Conservation (phyloP, 345 rosid genomes). For the Lenwebbia sp. region DNA sequence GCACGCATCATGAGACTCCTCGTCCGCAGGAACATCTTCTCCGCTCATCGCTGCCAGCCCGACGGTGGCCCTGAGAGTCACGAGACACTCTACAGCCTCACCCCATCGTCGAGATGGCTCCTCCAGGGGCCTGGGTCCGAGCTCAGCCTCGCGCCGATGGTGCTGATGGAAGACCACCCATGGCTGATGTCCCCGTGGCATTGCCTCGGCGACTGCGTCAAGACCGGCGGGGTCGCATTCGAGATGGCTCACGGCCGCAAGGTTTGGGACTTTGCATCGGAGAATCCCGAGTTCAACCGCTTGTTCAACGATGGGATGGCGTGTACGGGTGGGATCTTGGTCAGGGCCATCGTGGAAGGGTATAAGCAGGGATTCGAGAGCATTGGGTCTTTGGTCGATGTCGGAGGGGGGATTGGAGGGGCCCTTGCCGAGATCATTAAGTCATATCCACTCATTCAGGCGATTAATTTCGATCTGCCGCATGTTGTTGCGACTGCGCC, state of each 20-base stretch:
- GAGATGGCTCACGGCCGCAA: conserved; percentile 6
- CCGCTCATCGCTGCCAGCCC: background rate
- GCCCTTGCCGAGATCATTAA: conserved; percentile 2
- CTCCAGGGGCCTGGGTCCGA: conserved; percentile 6
- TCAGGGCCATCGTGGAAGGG: background rate
- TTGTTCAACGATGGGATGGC: conserved; percentile 7
- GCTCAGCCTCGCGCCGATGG: conserved; percentile 14
- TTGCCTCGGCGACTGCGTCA: conserved; percentile 6
- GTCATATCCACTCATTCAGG: conserved; percentile 1
- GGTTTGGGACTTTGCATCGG: background rate
- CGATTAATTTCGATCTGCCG: conserved; percentile 13
- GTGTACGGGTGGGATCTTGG: background rate
- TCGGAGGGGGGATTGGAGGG: conserved; percentile 13
- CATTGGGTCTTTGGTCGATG: conserved; percentile 6
- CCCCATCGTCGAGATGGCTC: conserved; percentile 21
- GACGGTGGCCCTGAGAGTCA: background rate
- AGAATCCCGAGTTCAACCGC: background rate
- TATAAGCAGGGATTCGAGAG: conserved; percentile 3
- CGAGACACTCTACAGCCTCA: conserved; percentile 17
- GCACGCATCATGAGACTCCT: conserved; percentile 19
- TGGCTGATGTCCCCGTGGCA: conserved; percentile 13
- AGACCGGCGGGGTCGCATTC: background rate
- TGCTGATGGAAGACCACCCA: conserved; percentile 12
- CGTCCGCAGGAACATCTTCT: conserved; percentile 12
- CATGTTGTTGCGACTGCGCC: conserved; percentile 14